Evolutionary conservation across 1,139 yeast species (phyloP), one percentile per base, ranked within the genome.

Genomic region (Suhomyces choctaworum): DNA sequence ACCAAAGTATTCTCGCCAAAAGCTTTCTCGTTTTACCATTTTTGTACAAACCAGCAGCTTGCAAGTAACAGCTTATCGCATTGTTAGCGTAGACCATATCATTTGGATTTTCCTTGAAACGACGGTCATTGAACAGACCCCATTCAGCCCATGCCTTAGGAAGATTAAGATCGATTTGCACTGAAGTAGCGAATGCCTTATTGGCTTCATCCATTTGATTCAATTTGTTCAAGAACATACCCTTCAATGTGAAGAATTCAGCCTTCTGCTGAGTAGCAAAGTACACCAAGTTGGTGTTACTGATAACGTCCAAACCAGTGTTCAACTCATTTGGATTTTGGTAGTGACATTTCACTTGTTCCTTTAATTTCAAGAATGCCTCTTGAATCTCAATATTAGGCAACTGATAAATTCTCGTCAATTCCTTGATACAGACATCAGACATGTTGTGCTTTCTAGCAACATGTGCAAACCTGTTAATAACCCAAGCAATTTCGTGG

Each of bases 71-170:
- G 53, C 95, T 84, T 32, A 94, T 82, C 2, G 99, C 97, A 58
- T 90, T 89, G 46, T 89, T 83, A 10, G 97, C 98, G 59, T 81
- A 85, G 17, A 80, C 80, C 66, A 87, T 79, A 51, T 88, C 95
- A 33, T 72, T 78, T 1, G 95, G 92, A 46, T 82, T 82, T 48
- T 88, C 96, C 49, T 87, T 86, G 59, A 88, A 82, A 32, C 96
- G 70, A 30, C 83, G 78, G 49, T 94, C 98, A 56, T 89, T 92
- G 64, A 89, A 94, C 56, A 80, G 80, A 42, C 98, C 99, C 98
- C 98, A 94, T 59, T 94, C 97, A 2, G 97, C 97, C 99, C 99
- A 94, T 0, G 98, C 98, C 55, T 92, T 92, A 2, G 98, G 96
- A 37, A 92, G 65, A 51, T 89, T 88, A 50, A 90, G 75, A 54